Conservation (phyloP, 768 basidiomycete genomes). For the Suillus cothurnatus region DNA sequence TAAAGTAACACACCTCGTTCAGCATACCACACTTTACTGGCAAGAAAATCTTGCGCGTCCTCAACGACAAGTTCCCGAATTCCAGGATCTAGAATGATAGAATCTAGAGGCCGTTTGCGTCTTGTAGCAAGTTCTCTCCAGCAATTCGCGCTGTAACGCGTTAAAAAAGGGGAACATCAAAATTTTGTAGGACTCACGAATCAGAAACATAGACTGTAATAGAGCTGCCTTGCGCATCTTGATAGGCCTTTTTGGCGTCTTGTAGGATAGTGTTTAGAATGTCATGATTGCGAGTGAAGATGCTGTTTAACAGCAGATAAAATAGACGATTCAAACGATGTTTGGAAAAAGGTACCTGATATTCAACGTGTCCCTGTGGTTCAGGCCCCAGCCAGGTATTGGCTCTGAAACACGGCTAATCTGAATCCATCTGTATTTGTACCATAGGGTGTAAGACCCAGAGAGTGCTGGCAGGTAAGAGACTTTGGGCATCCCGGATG, state of each 20-base stretch:
- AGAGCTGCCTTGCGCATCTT: slow-evolving; percentile 49
- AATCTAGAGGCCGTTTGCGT: slow-evolving; percentile 64
- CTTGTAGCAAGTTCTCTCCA: slow-evolving; percentile 62
- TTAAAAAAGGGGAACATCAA: background rate
- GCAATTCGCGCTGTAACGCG: slow-evolving; percentile 28
- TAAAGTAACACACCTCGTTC: slow-evolving; percentile 49
- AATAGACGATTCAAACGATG: background rate
- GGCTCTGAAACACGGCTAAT: slow-evolving; percentile 25
- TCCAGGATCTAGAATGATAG: slow-evolving; percentile 73
- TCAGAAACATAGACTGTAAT: slow-evolving; percentile 58
- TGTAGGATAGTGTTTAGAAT: slow-evolving; percentile 54
- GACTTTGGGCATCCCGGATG: slow-evolving; percentile 25
- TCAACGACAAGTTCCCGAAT: slow-evolving; percentile 63
- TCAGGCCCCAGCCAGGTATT: slow-evolving; percentile 19
- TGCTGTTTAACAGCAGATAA: slow-evolving; percentile 35
- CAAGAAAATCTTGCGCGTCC: slow-evolving; percentile 72
- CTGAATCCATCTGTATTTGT: slow-evolving; percentile 34
- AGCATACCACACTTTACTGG: slow-evolving; percentile 70
- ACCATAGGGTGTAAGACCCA: slow-evolving; percentile 37
- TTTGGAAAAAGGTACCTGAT: slow-evolving; percentile 19
- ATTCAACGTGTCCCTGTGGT: slow-evolving; percentile 21
- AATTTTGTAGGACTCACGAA: slow-evolving; percentile 27
- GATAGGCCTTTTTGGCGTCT: slow-evolving; percentile 55
- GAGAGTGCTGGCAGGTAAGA: slow-evolving; percentile 37
- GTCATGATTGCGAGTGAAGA: slow-evolving; percentile 47